Base-by-base conservation (phyloP, 139 green algal species). In the Picochlorum sp. region DNA sequence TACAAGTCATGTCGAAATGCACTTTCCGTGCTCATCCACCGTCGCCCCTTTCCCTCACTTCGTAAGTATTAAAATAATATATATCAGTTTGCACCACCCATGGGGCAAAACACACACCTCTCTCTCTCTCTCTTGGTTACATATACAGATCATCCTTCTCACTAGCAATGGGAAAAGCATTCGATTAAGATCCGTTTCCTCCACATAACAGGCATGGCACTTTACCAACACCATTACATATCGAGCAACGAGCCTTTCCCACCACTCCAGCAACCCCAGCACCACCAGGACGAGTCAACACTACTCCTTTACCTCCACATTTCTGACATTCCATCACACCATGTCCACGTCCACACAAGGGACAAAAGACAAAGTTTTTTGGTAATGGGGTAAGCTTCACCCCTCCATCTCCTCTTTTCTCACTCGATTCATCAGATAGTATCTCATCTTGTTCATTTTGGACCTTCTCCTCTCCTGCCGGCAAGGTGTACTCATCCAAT, bases 131-230 rank as follows among this genome's bases (percentile, higher is more conserved):
- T n/a, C n/a, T n/a, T n/a, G n/a, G n/a, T n/a, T n/a, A n/a, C n/a
- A n/a, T n/a, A n/a, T n/a, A n/a, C n/a, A n/a, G n/a, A n/a, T n/a
- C n/a, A n/a, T n/a, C n/a, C n/a, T n/a, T n/a, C n/a, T n/a, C n/a
- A n/a, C n/a, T n/a, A n/a, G n/a, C n/a, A n/a, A n/a, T n/a, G n/a
- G n/a, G n/a, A n/a, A n/a, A n/a, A n/a, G n/a, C n/a, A n/a, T n/a
- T n/a, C n/a, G n/a, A n/a, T n/a, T 26, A 7, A 12, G 13, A 39
- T 26, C 62, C 60, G 47, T 28, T 50, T 2, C 67, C 67, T 20
- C 50, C 60, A 50, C 67, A 74, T 2, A 69, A 18, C 7, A 52
- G 44, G 26, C 60, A 69, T 13, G 50, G 31, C 14, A 59, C 29
- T 5, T 51, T 9, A 30, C 63, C 63, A 47, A 14, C 12, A n/a